phyloP scores from a whole-genome alignment of 192 early-diverging fungal genomes.

The Coemansia sp. region DNA sequence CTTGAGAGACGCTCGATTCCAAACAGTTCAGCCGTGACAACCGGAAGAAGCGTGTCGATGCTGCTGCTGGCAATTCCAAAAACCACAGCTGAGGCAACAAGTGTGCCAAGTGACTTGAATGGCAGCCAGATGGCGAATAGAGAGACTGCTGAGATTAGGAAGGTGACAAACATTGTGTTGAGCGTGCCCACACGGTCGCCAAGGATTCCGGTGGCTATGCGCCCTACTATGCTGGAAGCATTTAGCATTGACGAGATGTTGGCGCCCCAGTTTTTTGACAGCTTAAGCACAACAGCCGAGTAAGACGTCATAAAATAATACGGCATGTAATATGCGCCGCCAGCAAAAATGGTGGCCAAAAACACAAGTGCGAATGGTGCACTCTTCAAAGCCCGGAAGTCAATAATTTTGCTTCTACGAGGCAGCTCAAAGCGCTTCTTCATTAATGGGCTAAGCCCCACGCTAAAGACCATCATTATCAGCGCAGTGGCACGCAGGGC shows the following conservation, averaged over 20 bases:
- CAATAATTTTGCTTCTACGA: slow-evolving; percentile 21
- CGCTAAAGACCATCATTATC: slow-evolving; percentile 42
- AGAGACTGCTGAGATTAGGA: slow-evolving; percentile 4
- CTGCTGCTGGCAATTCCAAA: slow-evolving; percentile 30
- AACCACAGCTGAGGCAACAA: slow-evolving; percentile 16
- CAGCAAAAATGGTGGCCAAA: slow-evolving; percentile 7
- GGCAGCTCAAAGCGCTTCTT: slow-evolving; percentile 17
- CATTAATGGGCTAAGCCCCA: slow-evolving; percentile 17
- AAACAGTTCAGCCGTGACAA: slow-evolving; percentile 20
- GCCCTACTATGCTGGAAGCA: slow-evolving; percentile 21
- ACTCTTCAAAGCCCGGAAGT: slow-evolving; percentile 14
- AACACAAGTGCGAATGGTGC: slow-evolving; percentile 14
- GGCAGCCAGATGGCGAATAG: slow-evolving; percentile 35
- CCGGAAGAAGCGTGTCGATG: slow-evolving; percentile 24
- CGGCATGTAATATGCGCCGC: slow-evolving; percentile 10
- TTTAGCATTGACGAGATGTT: slow-evolving; percentile 40
- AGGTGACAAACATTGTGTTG: slow-evolving; percentile 16
- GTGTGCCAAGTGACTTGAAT: slow-evolving; percentile 10
- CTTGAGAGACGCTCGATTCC: slow-evolving; percentile 28
- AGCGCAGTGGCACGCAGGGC: slow-evolving; percentile 66
- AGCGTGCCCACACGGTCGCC: slow-evolving; percentile 25
- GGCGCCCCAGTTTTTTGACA: slow-evolving; percentile 25
- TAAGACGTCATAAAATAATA: slow-evolving; percentile 17
- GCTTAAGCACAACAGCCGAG: background rate
- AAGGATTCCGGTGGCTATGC: slow-evolving; percentile 20